Evolutionary conservation across 2,329 filamentous ascomycete species (phyloP), one percentile per base, ranked within the genome.

Genomic region (Xenoacremonium recifei): DNA sequence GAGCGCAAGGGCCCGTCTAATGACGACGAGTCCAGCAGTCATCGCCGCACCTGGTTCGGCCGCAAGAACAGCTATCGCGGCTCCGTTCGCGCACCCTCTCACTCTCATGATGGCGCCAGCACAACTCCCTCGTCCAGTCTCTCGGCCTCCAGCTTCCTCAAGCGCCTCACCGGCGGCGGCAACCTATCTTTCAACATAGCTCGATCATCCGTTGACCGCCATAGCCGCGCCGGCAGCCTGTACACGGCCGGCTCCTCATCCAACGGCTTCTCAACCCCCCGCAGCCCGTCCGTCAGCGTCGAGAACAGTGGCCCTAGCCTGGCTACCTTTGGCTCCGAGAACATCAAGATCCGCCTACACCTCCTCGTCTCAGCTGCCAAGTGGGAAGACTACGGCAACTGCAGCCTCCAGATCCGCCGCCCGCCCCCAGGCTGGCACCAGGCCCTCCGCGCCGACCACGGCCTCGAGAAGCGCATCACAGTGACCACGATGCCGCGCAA

Each of bases 301-400:
- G 72, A 72, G 45, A 71, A 72, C 55, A 69, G 67, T 47, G 70
- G 70, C 5, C 74, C 75, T 34, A 69, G 71, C 40, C 75, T 82
- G 16, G 65, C 84, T 17, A 86, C 84, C 40, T 82, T 89, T 43
- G 84, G 84, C 40, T 50, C 51, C 5, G 66, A 67, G 18, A 90
- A 93, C 57, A 82, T 92, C 38, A 91, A 91, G 54, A 88, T 96
- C 54, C 79, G 90, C 25, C 78, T 97, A 11, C 96, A 97, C 63
- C 75, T 88, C 36, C 83, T 92, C 37, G 85, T 90, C 45, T 73
- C 79, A 2, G 73, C 80, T 11, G 82, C 82, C 37, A 92, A 92
- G 62, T 99, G 93, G 93, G 84, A 89, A 47, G 91, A 97, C 61
- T 83, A 91, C 70, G 92, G 93, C 50, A 84, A 88, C 54, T 95